Evolutionary conservation across 306 rosid species (phyloP).

Genomic region (Rosa persica): DNA sequence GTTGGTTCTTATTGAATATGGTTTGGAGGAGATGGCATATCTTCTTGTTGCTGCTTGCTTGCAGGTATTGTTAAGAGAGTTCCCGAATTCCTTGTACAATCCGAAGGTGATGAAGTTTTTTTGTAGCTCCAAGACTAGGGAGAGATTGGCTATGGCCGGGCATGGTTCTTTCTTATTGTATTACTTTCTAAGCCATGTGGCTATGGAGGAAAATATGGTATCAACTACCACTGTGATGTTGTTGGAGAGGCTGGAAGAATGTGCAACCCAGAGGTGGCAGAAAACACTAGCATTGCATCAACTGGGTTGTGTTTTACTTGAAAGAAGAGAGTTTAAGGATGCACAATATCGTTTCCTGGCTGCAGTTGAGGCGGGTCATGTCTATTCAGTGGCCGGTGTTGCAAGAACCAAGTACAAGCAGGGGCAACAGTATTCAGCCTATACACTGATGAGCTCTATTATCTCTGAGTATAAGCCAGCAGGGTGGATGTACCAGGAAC

Average conservation of each 20-base stretch:
- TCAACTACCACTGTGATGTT: slow-evolving; percentile 61
- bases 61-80: slow-evolving; percentile 69
- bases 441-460: slow-evolving; percentile 61
- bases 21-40: slow-evolving; percentile 64
- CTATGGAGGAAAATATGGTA: slow-evolving; percentile 70
- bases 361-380: slow-evolving; percentile 66
- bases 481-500: slow-evolving; percentile 94
- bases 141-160: slow-evolving; percentile 50
- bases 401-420: slow-evolving; percentile 70
- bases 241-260: slow-evolving; percentile 62
- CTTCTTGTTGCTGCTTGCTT: slow-evolving; percentile 73
- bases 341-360: slow-evolving; percentile 56
- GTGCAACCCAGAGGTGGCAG: slow-evolving; percentile 65
- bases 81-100: slow-evolving; percentile 50
- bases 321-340: slow-evolving; percentile 57
- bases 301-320: slow-evolving; percentile 65
- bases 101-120: slow-evolving; percentile 47
- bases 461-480: slow-evolving; percentile 59
- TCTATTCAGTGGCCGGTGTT: slow-evolving; percentile 68
- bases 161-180: slow-evolving; percentile 64
- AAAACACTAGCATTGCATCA: slow-evolving; percentile 65
- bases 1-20: slow-evolving; percentile 64
- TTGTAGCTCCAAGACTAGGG: slow-evolving; percentile 49
- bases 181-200: slow-evolving; percentile 70
- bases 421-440: slow-evolving; percentile 77